Evolutionary conservation across 2,329 filamentous ascomycete genomes (phyloP), one percentile per base, ranked within the genome.

Genomic region (Exophiala lecanii-corni): DNA sequence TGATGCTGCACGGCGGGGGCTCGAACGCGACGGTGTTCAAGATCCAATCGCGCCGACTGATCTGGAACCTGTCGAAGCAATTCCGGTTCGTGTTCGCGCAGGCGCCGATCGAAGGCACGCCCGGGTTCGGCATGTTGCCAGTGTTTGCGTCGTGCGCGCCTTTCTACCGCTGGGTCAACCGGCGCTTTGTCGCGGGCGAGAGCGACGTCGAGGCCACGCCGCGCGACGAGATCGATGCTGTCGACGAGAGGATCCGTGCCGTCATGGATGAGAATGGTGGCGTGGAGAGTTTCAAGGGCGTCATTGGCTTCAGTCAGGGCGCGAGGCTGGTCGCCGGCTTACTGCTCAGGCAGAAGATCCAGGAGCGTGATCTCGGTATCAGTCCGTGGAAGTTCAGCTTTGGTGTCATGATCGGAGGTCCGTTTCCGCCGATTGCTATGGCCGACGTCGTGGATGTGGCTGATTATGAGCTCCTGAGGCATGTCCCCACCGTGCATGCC

Each of bases 1-100:
- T 69, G 21, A 63, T 62, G 57, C 62, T 69, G 21, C 66, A 69
- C 54, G 66, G 66, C 46, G 60, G 61, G 25, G 66, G 66, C 43
- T 64, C 63, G 21, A 66, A 62, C 43, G 55, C 60, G 2, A 41
- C 43, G 31, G 35, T 68, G 61, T 55, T 68, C 53, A 57, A 58
- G 18, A 57, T 64, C 43, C 66, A 69, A 52, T 55, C 56, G 26
- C 62, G 63, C 31, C 55, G 59, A 9, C 55, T 68, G 28, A 51
- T 58, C 37, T 53, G 55, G 41, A 53, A 50, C 15, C 59, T 68
- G 18, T 35, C 50, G 13, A 47, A 52, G 9, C 56, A 59, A 41
- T 68, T 68, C 50, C 56, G 60, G 15, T 60, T 67, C 41, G 55
- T 65, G 41, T 68, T 61, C 52, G 55, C 58, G 15, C 52, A 63